Evolutionary conservation across 1,284 basidiomycete genomes (phyloP).

Genomic region (Stygiomarasmius scandens): DNA sequence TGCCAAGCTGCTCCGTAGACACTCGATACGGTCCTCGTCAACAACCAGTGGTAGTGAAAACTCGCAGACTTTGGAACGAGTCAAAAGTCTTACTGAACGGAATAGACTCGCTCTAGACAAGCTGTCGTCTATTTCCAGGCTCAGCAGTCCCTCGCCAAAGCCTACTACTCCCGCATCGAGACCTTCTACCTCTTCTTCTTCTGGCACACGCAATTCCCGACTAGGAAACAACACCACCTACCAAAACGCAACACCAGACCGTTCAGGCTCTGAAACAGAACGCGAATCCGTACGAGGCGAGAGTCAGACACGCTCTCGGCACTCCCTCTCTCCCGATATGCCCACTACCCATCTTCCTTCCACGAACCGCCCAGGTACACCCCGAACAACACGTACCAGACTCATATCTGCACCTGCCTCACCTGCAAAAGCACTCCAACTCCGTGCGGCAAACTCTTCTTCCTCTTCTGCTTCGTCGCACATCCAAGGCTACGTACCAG

Average conservation of each 20-base stretch:
- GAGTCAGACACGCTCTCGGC: slow-evolving; percentile 17
- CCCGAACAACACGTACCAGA: slow-evolving; percentile 32
- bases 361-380: slow-evolving; percentile 31
- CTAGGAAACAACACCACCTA: slow-evolving; percentile 29
- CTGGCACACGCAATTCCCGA: slow-evolving; percentile 33
- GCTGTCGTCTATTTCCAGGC: slow-evolving; percentile 55
- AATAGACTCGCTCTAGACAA: slow-evolving; percentile 75
- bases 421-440: slow-evolving; percentile 44
- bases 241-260: slow-evolving; percentile 22
- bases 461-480: slow-evolving; percentile 11
- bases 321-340: slow-evolving; percentile 31
- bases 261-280: slow-evolving; percentile 78
- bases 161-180: slow-evolving; percentile 29
- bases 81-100: slow-evolving; percentile 67
- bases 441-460: slow-evolving; percentile 13
- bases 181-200: slow-evolving; percentile 30
- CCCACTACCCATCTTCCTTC: slow-evolving; percentile 17
- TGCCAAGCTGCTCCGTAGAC: slow-evolving; percentile 55
- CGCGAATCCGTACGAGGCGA: slow-evolving; percentile 49
- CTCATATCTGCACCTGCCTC: slow-evolving; percentile 59
- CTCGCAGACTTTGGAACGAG: slow-evolving; percentile 60
- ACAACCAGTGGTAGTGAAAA: slow-evolving; percentile 47
- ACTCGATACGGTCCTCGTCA: slow-evolving; percentile 25
- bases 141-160: slow-evolving; percentile 37
- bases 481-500: too few species aligned